Conservation (phyloP, 2,329 filamentous ascomycete species). For the Hirsutella rhossiliensis region DNA sequence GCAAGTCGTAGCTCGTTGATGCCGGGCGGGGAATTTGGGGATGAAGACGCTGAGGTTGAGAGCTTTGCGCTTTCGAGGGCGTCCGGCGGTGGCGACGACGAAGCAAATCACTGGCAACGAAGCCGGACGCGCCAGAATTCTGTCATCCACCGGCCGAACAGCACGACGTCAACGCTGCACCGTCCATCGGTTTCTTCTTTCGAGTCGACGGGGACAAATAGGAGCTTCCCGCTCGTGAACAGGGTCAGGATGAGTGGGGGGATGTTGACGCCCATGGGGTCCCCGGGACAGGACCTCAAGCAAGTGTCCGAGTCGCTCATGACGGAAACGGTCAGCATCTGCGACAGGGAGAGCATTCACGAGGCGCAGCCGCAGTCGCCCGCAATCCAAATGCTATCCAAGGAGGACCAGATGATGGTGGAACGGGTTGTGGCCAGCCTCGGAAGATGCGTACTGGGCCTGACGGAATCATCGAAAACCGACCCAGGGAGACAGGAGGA, state of each 20-base stretch:
- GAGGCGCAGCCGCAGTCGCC: slow-evolving; percentile 19
- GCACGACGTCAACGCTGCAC: slow-evolving; percentile 28
- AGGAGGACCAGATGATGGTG: slow-evolving; percentile 47
- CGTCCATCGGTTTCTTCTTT: slow-evolving; percentile 46
- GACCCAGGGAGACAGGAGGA: slow-evolving; percentile 49
- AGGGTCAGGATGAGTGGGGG: slow-evolving; percentile 33
- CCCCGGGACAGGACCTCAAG: slow-evolving; percentile 36
- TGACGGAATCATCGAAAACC: slow-evolving; percentile 41
- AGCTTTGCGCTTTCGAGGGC: neutral
- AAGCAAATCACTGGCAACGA: slow-evolving; percentile 9
- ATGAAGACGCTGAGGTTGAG: slow-evolving; percentile 4
- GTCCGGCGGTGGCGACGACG: slow-evolving; percentile 2
- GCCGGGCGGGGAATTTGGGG: slow-evolving; percentile 3
- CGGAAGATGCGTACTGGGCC: slow-evolving; percentile 45
- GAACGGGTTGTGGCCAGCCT: slow-evolving; percentile 47
- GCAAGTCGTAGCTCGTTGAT: slow-evolving; percentile 22
- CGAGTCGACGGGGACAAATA: slow-evolving; percentile 44
- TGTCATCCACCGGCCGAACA: slow-evolving; percentile 30
- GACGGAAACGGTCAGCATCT: slow-evolving; percentile 32
- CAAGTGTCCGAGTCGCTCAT: slow-evolving; percentile 36
- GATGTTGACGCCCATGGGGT: slow-evolving; percentile 33
- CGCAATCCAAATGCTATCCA: slow-evolving; percentile 33
- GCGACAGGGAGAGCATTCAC: slow-evolving; percentile 19
- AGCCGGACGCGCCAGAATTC: slow-evolving; percentile 17
- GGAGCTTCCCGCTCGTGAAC: slow-evolving; percentile 51